Evolutionary conservation across 306 rosid species (phyloP).

Genomic region (Lathyrus sativus): DNA sequence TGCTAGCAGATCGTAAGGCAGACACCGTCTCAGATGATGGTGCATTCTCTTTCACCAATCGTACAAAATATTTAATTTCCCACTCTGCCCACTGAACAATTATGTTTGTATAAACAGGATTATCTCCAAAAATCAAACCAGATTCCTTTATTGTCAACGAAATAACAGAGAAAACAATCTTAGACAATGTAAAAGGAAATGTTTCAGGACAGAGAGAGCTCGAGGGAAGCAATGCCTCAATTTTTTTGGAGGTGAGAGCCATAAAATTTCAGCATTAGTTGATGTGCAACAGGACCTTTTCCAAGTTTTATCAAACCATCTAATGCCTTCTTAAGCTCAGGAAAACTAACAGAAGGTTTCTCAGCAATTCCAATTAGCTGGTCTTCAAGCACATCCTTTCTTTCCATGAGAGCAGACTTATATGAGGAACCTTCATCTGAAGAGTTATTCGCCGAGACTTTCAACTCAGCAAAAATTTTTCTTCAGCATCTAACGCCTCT

Average conservation of each 20-base stretch:
- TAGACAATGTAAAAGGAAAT: too few relatives aligned
- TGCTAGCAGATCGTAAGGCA: conserved; percentile 81
- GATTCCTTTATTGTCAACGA: too few relatives aligned
- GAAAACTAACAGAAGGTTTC: conserved; percentile 62
- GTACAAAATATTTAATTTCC: too few relatives aligned
- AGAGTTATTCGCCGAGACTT: conserved; percentile 56
- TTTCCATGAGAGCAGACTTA: conserved; percentile 60
- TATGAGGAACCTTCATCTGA: conserved; percentile 56
- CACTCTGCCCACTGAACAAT: too few relatives aligned
- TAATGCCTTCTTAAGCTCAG: conserved; percentile 72
- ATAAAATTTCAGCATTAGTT: conserved; percentile 63
- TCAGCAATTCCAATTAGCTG: conserved; percentile 64
- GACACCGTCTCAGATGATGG: conserved; percentile 75
- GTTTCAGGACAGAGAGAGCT: conserved; percentile 77
- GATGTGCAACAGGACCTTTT: conserved; percentile 86
- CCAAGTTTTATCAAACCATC: conserved; percentile 78
- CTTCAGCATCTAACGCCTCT: conserved; percentile 86
- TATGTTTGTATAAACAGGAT: too few relatives aligned
- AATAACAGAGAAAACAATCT: too few relatives aligned
- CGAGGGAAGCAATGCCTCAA: conserved; percentile 76
- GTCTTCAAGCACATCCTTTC: conserved; percentile 70
- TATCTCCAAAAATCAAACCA: too few relatives aligned
- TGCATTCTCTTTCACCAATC: conserved; percentile 85
- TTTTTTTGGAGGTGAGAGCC: conserved; percentile 73
- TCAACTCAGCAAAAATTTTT: conserved; percentile 62